Conservation (phyloP, 352 stramenopile genomes). For the Halophytophthora batemanensis region DNA sequence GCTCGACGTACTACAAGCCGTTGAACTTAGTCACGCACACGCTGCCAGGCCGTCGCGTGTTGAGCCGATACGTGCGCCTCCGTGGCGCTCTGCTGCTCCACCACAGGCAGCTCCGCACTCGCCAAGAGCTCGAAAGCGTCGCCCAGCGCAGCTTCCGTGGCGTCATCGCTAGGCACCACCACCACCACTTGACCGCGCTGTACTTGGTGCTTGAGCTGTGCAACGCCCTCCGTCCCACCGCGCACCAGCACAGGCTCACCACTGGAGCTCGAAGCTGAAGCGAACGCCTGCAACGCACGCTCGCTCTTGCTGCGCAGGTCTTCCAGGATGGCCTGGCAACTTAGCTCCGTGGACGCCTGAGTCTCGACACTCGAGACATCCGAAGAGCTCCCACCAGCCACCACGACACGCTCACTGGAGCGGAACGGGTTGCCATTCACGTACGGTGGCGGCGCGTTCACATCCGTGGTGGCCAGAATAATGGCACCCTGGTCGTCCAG, state of each 20-base stretch:
- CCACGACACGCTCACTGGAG: slow-evolving; percentile 39
- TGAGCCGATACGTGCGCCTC: slow-evolving; percentile 47
- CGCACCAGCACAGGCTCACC: slow-evolving; percentile 28
- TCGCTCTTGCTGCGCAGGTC: slow-evolving; percentile 61
- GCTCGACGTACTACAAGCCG: slow-evolving; percentile 1
- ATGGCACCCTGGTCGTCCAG: slow-evolving; percentile 64
- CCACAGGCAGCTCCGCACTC: slow-evolving; percentile 43
- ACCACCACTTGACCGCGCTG: slow-evolving; percentile 52
- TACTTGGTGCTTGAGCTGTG: slow-evolving; percentile 52
- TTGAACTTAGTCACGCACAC: slow-evolving; percentile 21
- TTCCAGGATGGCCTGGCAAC: slow-evolving; percentile 42
- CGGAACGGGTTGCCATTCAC: slow-evolving; percentile 62
- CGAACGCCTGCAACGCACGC: slow-evolving; percentile 52
- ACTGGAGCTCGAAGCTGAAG: slow-evolving; percentile 23
- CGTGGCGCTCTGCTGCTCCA: slow-evolving; percentile 44
- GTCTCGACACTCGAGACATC: neutral
- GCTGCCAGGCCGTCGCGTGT: slow-evolving; percentile 50
- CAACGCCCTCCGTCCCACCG: slow-evolving; percentile 37
- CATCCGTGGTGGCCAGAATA: slow-evolving; percentile 59
- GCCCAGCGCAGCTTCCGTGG: slow-evolving; percentile 24
- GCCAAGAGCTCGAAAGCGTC: slow-evolving; percentile 46
- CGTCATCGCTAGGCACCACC: slow-evolving; percentile 41
- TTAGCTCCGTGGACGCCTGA: slow-evolving; percentile 5
- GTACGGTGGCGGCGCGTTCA: slow-evolving; percentile 69
- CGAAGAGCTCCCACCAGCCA: slow-evolving; percentile 9